These are phyloP conservation scores for Aspergillus ellipticus DNA, from an alignment of 495 filamentous ascomycete species.

Conservation along the genomic window DNA sequence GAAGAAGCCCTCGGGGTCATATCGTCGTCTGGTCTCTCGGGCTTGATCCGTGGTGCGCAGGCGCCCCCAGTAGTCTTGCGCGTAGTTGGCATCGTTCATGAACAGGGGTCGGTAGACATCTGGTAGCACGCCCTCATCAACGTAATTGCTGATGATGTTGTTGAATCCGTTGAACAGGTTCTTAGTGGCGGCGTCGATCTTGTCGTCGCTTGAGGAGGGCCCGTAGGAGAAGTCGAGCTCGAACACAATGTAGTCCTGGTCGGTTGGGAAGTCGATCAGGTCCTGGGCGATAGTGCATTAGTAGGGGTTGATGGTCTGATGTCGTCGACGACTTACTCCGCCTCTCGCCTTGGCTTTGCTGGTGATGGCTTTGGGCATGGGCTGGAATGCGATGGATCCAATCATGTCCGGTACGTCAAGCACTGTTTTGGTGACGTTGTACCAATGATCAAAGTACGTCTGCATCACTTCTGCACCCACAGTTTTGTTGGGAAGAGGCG, in stretches of 20 bases:
- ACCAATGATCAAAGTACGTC: conserved; percentile 50
- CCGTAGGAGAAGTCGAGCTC: conserved; percentile 55
- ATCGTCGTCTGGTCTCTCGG: conserved; percentile 39
- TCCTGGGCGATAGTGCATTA: conserved; percentile 34
- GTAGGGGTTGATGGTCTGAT: neutral
- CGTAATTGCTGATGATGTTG: conserved; percentile 31
- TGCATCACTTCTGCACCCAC: conserved; percentile 41
- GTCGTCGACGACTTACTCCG: conserved; percentile 30
- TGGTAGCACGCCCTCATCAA: conserved; percentile 41
- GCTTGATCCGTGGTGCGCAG: conserved; percentile 41
- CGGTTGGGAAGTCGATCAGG: conserved; percentile 47
- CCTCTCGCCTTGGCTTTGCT: conserved; percentile 44
- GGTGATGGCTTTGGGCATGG: conserved; percentile 49
- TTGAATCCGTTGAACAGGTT: conserved; percentile 32
- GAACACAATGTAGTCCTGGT: conserved; percentile 52
- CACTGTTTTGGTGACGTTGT: conserved; percentile 38
- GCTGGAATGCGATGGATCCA: conserved; percentile 54
- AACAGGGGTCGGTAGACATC: conserved; percentile 56
- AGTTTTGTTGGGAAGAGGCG: conserved; percentile 44
- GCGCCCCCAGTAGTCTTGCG: conserved; percentile 57
- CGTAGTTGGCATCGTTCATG: conserved; percentile 56
- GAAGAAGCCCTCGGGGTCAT: conserved; percentile 57
- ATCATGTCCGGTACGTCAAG: conserved; percentile 45
- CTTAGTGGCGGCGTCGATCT: conserved; percentile 49
- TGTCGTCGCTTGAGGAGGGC: conserved; percentile 37